Evolutionary conservation across 805 yeast genomes (phyloP).

Genomic region (Hanseniaspora meyeri): DNA sequence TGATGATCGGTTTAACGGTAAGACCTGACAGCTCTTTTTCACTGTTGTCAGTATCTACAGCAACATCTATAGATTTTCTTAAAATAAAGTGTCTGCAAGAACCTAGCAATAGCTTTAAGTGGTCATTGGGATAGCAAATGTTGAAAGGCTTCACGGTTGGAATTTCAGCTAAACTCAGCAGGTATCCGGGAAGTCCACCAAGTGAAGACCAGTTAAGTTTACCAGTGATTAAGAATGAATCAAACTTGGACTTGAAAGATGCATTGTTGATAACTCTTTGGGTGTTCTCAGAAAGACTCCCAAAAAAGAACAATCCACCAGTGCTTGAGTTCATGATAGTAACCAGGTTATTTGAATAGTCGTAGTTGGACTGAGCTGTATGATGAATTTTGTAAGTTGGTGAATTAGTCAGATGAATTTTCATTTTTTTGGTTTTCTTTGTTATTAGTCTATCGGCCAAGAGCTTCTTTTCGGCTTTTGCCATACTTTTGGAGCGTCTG

Average conservation of each 20-base stretch:
- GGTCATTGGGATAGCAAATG: constrained; percentile 40
- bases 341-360: constrained; percentile 39
- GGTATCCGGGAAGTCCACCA: constrained; percentile 87
- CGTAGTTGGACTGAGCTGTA: constrained; percentile 51
- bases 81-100: constrained; percentile 83
- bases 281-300: constrained; percentile 73
- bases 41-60: constrained; percentile 19
- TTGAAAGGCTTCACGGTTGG: constrained; percentile 50
- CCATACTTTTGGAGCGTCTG: background rate
- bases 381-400: constrained; percentile 41
- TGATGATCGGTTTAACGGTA: background rate
- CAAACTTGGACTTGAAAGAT: background rate
- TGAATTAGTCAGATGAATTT: background rate
- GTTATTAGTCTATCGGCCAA: background rate
- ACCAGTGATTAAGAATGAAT: constrained; percentile 44
- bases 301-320: constrained; percentile 47
- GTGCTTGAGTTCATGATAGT: constrained; percentile 34
- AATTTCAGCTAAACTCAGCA: constrained; percentile 61
- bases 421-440: background rate
- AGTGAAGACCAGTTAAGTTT: constrained; percentile 60
- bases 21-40: constrained; percentile 15
- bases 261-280: constrained; percentile 43
- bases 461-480: background rate
- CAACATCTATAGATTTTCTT: constrained; percentile 53
- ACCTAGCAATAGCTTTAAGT: constrained; percentile 47